Evolutionary conservation across 2,329 filamentous ascomycete genomes (phyloP), one percentile per base, ranked within the genome.

Genomic region (Escovopsis sp.): DNA sequence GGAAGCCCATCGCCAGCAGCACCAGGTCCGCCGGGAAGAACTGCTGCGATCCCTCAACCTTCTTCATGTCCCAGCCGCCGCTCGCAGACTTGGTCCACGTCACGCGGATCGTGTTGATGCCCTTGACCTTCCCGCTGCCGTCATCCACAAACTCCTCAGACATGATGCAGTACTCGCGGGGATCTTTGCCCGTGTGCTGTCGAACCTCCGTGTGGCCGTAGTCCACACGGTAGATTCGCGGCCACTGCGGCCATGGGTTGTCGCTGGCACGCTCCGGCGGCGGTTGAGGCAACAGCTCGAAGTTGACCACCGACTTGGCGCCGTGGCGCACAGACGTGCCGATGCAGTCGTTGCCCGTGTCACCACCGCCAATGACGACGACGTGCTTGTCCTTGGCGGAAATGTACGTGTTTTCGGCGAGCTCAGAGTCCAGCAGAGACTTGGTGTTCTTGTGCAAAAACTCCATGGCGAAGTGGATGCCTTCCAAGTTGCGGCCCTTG

Each of bases 231-330:
- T 94, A 95, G 61, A 95, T 88, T 56, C 88, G 85, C 45, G 89
- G 89, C 88, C 89, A 96, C 66, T 95, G 89, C 9, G 89, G 89
- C 89, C 89, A 96, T 48, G 89, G 89, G 72, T 96, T 96, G 65
- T 95, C 89, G 49, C 78, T 76, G 49, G 85, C 87, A 66, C 89
- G 86, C 72, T 94, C 82, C 46, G 84, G 77, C 7, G 88, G 86
- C 52, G 89, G 89, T 65, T 95, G 87, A 28, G 89, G 89, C 48
- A 96, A 73, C 44, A 96, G 72, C 69, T 96, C 89, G 53, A 96
- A 95, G 75, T 96, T 95, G 66, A 84, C 84, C 49, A 96, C 85
- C 1, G 85, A 94, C 67, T 93, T 94, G 59, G 89, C 89, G 46
- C 89, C 89, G 59, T 95, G 89, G 42, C 89, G 87, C 46, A 94